Evolutionary conservation across 768 basidiomycete species (phyloP).

Genomic region (Myochromella boudieri): DNA sequence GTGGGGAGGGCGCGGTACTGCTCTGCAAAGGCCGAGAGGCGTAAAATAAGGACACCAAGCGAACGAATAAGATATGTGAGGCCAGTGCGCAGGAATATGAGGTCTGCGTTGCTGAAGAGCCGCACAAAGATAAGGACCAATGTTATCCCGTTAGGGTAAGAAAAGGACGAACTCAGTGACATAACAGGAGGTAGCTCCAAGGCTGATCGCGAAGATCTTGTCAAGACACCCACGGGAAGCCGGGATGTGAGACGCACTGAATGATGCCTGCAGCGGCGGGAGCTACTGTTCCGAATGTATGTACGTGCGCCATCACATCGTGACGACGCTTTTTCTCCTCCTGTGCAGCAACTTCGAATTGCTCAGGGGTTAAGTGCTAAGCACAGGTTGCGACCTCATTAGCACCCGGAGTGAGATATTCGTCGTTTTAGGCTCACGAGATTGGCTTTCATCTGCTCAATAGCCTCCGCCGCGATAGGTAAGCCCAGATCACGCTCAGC

Average conservation of each 20-base stretch:
- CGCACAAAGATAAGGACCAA: slow-evolving; percentile 1
- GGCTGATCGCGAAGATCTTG: not conserved
- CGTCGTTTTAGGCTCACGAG: no score
- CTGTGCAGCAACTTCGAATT: slow-evolving; percentile 87
- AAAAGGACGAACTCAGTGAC: slow-evolving; percentile 79
- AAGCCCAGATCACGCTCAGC: slow-evolving; percentile 96
- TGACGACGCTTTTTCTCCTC: slow-evolving; percentile 98
- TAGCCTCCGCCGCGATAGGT: slow-evolving; percentile 84
- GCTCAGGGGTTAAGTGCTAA: slow-evolving; percentile 80
- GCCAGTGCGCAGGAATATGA: slow-evolving; percentile 92
- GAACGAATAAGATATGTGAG: slow-evolving; percentile 83
- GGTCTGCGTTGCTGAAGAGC: slow-evolving; percentile 83
- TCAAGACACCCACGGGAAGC: not conserved
- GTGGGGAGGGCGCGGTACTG: slow-evolving; percentile 89
- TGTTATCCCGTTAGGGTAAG: no score
- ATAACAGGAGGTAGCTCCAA: slow-evolving; percentile 96
- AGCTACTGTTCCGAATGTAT: slow-evolving; percentile 92
- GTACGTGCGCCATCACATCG: slow-evolving; percentile 99
- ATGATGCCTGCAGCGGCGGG: slow-evolving; percentile 96
- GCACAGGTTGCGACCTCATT: not conserved
- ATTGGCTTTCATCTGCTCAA: slow-evolving; percentile 93
- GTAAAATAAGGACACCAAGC: slow-evolving; percentile 86
- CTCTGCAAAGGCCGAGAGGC: slow-evolving; percentile 80
- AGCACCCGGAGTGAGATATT: no score
- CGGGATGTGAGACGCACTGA: slow-evolving; percentile 53